Evolutionary conservation across 2,329 filamentous ascomycete genomes (phyloP).

Genomic region (Alternaria sp.): DNA sequence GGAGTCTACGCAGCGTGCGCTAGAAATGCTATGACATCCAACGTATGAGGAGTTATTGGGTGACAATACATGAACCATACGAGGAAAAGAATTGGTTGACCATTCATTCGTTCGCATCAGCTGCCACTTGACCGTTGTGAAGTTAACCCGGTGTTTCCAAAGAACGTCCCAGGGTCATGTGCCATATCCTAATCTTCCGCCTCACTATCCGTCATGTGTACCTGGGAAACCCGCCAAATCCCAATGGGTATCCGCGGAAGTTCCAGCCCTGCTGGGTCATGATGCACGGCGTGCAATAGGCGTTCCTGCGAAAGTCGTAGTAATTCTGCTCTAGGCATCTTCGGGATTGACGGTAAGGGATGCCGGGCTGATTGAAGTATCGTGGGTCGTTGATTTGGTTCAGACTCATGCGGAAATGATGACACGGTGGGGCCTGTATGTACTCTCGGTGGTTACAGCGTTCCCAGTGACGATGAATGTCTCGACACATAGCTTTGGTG

Average conservation of each 20-base stretch:
- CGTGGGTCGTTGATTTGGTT: conserved; percentile 14
- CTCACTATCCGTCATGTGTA: not conserved
- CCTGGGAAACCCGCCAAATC: not conserved
- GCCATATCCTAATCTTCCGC: not conserved
- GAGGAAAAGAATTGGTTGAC: not conserved
- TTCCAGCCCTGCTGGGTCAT: conserved; percentile 11
- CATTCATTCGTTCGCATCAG: not conserved
- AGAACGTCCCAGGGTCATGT: not conserved
- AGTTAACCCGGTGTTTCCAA: not conserved
- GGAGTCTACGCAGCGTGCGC: not conserved
- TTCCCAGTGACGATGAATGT: conserved; percentile 12
- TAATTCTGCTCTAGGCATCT: conserved; percentile 3
- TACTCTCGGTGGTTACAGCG: conserved; percentile 15
- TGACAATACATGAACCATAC: not conserved
- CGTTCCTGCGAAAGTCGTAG: not conserved
- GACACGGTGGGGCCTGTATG: conserved; percentile 5
- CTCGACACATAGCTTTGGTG: conserved; percentile 1
- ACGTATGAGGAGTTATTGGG: not conserved
- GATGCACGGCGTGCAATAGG: conserved; percentile 8
- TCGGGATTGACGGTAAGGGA: conserved; percentile 10
- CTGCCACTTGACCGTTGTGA: not conserved
- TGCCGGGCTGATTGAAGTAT: conserved; percentile 5
- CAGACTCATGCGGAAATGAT: conserved; percentile 2
- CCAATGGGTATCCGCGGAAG: conserved; percentile 9
- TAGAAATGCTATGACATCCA: not conserved